Base-by-base conservation (phyloP, 106 monocot species). In the Dendrobium catenatum region DNA sequence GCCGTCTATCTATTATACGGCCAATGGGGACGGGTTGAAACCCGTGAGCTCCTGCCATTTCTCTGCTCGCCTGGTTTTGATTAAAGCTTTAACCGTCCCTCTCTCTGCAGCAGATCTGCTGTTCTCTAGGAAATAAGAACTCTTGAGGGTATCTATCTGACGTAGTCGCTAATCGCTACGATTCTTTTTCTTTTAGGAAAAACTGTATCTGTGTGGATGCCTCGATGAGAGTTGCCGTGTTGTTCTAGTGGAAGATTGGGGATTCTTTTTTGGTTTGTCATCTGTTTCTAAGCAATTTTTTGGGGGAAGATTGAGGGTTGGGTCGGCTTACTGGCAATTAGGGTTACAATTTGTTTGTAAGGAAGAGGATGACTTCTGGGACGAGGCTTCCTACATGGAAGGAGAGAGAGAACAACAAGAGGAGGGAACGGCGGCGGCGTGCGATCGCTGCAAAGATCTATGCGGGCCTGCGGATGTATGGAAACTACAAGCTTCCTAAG, bases 391-490 rank as follows among this genome's bases (percentile, higher is more conserved):
- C 81, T 11, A 74, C 81, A 55, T 81, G 73, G 80, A 81, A 75
- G 73, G 81, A 81, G 81, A 81, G 70, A 55, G 81, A 81, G 81
- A 81, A 81, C 56, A 81, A 81, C 81, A 81, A 75, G 75, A 16
- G 75, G 42, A 81, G 81, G 27, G 81, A 81, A 56, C 44, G 81
- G 75, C 54, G 73, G 22, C 74, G 81, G 42, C 27, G 81, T 51
- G 81, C 81, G 56, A 75, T 81, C 75, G 81, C 81, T 9, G 81
- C 81, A 4, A 81, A 81, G 56, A 81, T 81, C 73, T 81, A 75
- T 42, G 81, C 81, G 1, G 81, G 81, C 4, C 51, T 81, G 55
- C 41, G 81, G 75, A 75, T 42, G 55, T 81, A 81, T 68, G 81
- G 81, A 1, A 81, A 75, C 42, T 81, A 81, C 56, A 81, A 37